Evolutionary conservation across 345 rosid genomes (phyloP).

Genomic region (Adansonia digitata): DNA sequence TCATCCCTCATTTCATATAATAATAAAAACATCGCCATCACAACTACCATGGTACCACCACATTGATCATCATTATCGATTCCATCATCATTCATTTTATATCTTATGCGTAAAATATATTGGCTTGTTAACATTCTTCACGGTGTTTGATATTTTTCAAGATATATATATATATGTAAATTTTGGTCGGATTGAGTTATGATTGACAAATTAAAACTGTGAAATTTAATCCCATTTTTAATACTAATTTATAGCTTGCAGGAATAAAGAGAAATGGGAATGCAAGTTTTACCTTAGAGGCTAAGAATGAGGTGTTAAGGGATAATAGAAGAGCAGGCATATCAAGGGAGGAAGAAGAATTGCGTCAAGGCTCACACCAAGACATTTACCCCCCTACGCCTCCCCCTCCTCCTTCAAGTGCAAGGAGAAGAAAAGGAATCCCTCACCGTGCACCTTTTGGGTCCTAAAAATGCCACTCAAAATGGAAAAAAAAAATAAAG

Average conservation of each 20-base stretch:
- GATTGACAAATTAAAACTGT: not conserved
- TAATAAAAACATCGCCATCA: not conserved
- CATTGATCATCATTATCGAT: not conserved
- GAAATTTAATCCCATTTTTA: not conserved
- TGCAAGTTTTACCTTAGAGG: conserved; percentile 46
- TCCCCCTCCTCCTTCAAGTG: conserved; percentile 51
- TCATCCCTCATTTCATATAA: not conserved
- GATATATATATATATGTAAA: not conserved
- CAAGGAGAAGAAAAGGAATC: conserved; percentile 84
- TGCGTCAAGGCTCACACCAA: conserved; percentile 59
- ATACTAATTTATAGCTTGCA: conserved; percentile 48
- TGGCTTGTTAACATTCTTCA: not conserved
- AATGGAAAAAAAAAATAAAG: too few relatives aligned
- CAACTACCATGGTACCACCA: conserved; percentile 1
- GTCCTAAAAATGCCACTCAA: conserved; percentile 34
- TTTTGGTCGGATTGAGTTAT: not conserved
- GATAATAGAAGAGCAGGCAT: conserved; percentile 35
- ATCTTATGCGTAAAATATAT: not conserved
- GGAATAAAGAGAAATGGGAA: conserved; percentile 62
- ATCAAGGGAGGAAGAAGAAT: conserved; percentile 45
- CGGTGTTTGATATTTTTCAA: not conserved
- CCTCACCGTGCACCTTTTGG: conserved; percentile 86
- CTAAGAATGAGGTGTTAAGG: conserved; percentile 33
- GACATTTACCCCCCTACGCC: conserved; percentile 54
- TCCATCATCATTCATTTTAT: not conserved